Evolutionary conservation across 2,329 filamentous ascomycete species (phyloP).

Genomic region (Aspergillus amoenus): DNA sequence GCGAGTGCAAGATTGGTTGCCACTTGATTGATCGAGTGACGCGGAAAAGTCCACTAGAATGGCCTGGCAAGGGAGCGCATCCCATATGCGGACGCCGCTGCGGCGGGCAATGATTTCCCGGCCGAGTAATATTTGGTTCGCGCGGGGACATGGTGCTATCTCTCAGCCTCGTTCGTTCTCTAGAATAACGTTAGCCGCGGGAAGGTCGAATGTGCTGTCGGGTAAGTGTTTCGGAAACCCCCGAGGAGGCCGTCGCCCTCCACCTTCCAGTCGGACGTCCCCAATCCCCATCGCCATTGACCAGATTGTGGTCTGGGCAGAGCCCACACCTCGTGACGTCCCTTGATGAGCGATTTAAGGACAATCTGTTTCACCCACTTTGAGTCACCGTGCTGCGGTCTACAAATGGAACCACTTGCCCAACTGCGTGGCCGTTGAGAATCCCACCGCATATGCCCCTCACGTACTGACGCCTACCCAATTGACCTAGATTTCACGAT

Average conservation of each 20-base stretch:
- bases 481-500: conserved; percentile 27
- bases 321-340: conserved; percentile 16
- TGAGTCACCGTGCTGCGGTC: conserved; percentile 9
- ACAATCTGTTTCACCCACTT: conserved; percentile 1
- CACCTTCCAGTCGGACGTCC: conserved; percentile 3
- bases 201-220: conserved; percentile 16
- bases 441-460: conserved; percentile 17
- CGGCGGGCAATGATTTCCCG: conserved; percentile 27
- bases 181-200: conserved; percentile 15
- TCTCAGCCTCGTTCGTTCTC: conserved; percentile 15
- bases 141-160: conserved; percentile 16
- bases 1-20: conserved; percentile 16
- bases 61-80: conserved; percentile 33
- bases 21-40: neutral
- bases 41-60: conserved; percentile 15
- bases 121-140: conserved; percentile 28
- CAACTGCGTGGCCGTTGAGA: neutral
- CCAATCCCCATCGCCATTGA: neutral
- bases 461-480: conserved; percentile 9
- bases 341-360: conserved; percentile 8
- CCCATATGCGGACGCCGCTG: conserved; percentile 31
- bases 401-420: conserved; percentile 12
- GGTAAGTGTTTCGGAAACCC: conserved; percentile 22
- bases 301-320: conserved; percentile 12
- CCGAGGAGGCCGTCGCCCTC: neutral